Conservation (phyloP, 2,329 filamentous ascomycete genomes). For the Pezicula carpinea region DNA sequence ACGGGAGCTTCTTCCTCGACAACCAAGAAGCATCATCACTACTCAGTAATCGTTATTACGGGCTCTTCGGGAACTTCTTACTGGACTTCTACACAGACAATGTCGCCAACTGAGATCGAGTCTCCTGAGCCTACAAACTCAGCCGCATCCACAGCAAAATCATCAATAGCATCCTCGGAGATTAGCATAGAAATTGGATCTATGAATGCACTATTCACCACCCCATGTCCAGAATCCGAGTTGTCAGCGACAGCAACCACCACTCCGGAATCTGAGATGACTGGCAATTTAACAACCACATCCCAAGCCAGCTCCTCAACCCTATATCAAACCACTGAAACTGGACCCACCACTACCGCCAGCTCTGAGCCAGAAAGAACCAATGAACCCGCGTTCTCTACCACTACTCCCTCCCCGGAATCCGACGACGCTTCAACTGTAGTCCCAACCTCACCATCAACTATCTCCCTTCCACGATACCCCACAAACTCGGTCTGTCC, state of each 20-base stretch:
- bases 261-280: not conserved
- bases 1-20: too few species aligned
- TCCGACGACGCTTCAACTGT: not conserved
- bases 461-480: not conserved
- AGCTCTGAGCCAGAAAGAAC: too few species aligned
- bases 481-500: not conserved
- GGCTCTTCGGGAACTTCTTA: too few species aligned
- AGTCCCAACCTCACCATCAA: not conserved
- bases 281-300: not conserved
- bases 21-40: too few species aligned
- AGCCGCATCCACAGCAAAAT: not conserved
- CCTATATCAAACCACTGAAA: too few species aligned
- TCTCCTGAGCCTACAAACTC: not conserved
- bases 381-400: not conserved
- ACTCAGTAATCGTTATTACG: too few species aligned
- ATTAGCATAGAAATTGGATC: not conserved
- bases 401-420: not conserved
- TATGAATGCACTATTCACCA: not conserved
- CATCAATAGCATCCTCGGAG: not conserved
- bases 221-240: not conserved
- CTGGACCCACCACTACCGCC: too few species aligned
- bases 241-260: not conserved
- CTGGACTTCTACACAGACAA: too few species aligned
- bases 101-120: too few species aligned
- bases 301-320: not conserved